These are phyloP conservation scores for Trichothecium sympodiale DNA, from an alignment of 2,329 filamentous ascomycete genomes.

Conservation along the genomic window DNA sequence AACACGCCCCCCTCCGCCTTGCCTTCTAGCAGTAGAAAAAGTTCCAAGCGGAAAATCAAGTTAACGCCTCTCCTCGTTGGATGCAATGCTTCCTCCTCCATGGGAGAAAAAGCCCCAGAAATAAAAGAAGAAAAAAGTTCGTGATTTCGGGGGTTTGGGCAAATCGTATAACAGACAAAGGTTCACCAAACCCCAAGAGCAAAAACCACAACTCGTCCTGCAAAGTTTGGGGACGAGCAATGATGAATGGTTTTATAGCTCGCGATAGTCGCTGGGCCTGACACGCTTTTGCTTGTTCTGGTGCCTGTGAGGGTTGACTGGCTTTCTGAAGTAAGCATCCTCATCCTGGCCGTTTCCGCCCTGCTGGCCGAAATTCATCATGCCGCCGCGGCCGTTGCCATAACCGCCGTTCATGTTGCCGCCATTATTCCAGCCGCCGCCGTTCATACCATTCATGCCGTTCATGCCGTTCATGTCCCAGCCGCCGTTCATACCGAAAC, in stretches of 20 bases:
- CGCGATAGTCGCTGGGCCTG: slow-evolving; percentile 82
- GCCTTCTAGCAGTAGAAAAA: no score
- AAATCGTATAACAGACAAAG: no score
- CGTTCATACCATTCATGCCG: slow-evolving; percentile 20
- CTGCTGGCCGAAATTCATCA: slow-evolving; percentile 7
- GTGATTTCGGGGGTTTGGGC: no score
- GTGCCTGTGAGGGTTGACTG: slow-evolving; percentile 87
- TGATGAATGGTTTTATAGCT: slow-evolving; percentile 61
- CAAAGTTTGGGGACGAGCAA: no score
- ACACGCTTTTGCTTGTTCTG: slow-evolving; percentile 70
- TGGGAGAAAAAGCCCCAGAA: no score
- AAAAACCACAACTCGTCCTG: no score
- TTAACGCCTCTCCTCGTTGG: no score
- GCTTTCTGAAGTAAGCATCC: slow-evolving; percentile 89
- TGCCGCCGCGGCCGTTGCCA: slow-evolving; percentile 9
- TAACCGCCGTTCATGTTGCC: slow-evolving; percentile 9
- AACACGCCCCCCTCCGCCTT: no score
- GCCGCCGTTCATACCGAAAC: slow-evolving; percentile 16
- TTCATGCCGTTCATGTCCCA: slow-evolving; percentile 27
- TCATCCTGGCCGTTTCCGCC: slow-evolving; percentile 42
- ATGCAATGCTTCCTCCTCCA: no score
- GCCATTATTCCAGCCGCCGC: slow-evolving; percentile 11
- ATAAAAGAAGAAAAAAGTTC: no score
- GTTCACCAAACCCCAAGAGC: no score
- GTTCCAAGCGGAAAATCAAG: no score